phyloP scores from a whole-genome alignment of 257 asterid species.

The Paulownia fortunei region DNA sequence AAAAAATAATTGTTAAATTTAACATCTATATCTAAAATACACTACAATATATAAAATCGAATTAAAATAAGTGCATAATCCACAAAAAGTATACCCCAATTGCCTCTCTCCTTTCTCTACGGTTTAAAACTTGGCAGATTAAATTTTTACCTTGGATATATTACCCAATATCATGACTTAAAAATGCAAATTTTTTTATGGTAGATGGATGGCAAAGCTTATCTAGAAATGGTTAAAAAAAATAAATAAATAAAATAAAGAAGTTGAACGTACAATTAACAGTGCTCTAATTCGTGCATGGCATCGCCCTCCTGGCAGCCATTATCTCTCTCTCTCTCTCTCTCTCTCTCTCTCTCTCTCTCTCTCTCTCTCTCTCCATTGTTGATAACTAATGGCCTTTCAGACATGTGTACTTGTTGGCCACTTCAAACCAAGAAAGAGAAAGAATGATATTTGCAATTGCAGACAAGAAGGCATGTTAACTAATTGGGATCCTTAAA shows the following conservation, averaged over 20 bases:
- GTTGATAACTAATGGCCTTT: slow-evolving; percentile 28
- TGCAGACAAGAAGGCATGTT: slow-evolving; percentile 62
- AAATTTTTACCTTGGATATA: not conserved
- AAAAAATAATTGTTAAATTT: no score
- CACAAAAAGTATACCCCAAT: no score
- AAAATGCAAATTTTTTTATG: not conserved
- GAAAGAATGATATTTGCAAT: slow-evolving; percentile 20
- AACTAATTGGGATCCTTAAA: slow-evolving; percentile 54
- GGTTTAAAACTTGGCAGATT: not conserved
- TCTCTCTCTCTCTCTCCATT: slow-evolving; percentile 7
- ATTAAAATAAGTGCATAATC: no score
- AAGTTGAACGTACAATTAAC: slow-evolving; percentile 7
- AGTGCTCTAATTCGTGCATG: slow-evolving; percentile 41
- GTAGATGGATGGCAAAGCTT: slow-evolving; percentile 12
- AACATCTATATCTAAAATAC: no score
- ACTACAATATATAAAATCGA: no score
- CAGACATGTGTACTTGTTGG: slow-evolving; percentile 67
- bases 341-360: not conserved
- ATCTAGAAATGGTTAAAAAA: not conserved
- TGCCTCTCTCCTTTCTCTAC: not conserved
- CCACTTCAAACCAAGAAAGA: slow-evolving; percentile 54
- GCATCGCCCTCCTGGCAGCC: slow-evolving; percentile 48
- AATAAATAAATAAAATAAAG: not conserved
- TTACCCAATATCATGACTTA: not conserved
- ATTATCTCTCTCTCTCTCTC: slow-evolving; percentile 31